These are phyloP conservation scores for Annona cherimola DNA, from an alignment of 164 flowering plant genomes.

Conservation along the genomic window DNA sequence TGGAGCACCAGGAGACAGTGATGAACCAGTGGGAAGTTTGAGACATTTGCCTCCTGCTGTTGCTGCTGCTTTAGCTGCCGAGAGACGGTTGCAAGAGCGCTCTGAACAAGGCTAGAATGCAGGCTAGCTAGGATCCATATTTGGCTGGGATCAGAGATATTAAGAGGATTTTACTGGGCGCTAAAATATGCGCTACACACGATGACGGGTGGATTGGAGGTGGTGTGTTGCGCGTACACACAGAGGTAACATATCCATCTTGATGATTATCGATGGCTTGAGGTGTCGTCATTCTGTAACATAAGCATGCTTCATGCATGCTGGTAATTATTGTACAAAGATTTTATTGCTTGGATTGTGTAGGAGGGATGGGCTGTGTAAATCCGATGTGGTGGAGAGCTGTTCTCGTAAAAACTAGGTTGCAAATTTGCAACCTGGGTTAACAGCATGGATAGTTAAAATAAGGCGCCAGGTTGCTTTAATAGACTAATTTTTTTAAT, in stretches of 20 bases:
- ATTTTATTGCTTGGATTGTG: not conserved
- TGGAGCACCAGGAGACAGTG: slow-evolving; percentile 17
- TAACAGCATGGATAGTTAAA: no score
- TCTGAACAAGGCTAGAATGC: not conserved
- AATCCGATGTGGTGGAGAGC: not conserved
- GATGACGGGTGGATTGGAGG: not conserved
- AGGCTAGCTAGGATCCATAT: no score
- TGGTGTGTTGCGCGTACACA: not conserved
- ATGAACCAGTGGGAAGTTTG: slow-evolving; percentile 34
- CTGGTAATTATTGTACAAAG: not conserved
- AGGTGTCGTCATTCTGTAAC: not conserved
- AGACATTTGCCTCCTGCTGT: slow-evolving; percentile 73
- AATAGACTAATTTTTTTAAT: no score
- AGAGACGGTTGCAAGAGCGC: slow-evolving; percentile 49
- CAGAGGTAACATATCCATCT: not conserved
- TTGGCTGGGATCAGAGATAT: no score
- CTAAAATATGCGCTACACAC: not conserved
- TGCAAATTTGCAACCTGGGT: not conserved
- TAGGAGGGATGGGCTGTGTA: not conserved
- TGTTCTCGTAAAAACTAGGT: not conserved
- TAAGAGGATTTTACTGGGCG: not conserved
- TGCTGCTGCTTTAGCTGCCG: slow-evolving; percentile 90
- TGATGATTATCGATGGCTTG: not conserved
- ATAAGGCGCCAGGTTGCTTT: no score
- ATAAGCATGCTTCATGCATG: not conserved